Conservation (phyloP, 768 basidiomycete genomes). For the Amanita phalloides region DNA sequence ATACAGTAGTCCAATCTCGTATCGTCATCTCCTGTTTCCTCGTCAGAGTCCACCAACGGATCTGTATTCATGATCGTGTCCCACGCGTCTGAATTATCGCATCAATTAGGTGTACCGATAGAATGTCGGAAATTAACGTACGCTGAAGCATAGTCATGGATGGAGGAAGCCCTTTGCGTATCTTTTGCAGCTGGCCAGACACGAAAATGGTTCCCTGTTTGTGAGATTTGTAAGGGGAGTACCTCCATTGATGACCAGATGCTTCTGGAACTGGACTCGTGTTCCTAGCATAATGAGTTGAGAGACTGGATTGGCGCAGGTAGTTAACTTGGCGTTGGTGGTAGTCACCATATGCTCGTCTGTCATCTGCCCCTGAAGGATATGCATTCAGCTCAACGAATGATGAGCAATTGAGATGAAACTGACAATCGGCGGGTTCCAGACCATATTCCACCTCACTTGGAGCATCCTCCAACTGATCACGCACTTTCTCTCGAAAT, state of each 20-base stretch:
- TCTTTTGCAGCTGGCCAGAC: conserved; percentile 4
- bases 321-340: neutral
- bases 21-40: conserved; percentile 56
- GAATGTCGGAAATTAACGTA: conserved; percentile 21
- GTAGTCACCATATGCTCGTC: neutral
- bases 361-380: neutral
- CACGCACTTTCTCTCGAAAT: conserved; percentile 13
- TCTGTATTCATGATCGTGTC: conserved; percentile 55
- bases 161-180: conserved; percentile 14
- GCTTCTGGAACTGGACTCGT: neutral
- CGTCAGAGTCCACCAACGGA: conserved; percentile 69
- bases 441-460: conserved; percentile 9
- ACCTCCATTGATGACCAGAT: conserved; percentile 17
- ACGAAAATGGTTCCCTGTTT: neutral
- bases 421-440: conserved; percentile 1
- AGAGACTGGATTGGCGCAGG: neutral
- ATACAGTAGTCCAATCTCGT: conserved; percentile 56
- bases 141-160: conserved; percentile 57
- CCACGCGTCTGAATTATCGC: conserved; percentile 51
- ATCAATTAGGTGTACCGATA: neutral
- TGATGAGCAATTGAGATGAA: neutral
- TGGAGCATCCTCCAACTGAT: conserved; percentile 6
- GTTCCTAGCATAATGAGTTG: neutral
- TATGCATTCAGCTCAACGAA: neutral
- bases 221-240: conserved; percentile 23